Evolutionary conservation across 2,329 filamentous ascomycete genomes (phyloP).

Genomic region (Pyricularia sp.): DNA sequence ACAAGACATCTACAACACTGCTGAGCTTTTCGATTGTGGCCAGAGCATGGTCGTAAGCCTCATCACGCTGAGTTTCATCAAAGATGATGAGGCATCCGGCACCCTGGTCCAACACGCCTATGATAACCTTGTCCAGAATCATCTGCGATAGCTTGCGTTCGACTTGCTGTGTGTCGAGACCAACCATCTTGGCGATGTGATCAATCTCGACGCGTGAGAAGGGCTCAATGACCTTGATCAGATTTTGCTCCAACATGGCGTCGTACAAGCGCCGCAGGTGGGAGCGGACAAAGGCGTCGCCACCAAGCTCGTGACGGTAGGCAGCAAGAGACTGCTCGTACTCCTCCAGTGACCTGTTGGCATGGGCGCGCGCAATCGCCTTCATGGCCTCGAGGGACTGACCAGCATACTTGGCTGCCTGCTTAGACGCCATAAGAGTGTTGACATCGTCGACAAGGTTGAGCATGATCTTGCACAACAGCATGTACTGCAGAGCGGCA

Average conservation of each 20-base stretch:
- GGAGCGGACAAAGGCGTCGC: conserved; percentile 91
- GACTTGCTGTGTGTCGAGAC: conserved; percentile 88
- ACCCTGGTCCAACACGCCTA: conserved; percentile 92
- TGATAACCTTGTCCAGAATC: conserved; percentile 98
- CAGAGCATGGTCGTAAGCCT: conserved; percentile 86
- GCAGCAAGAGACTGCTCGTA: conserved; percentile 86
- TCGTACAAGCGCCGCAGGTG: conserved; percentile 94
- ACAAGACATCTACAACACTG: conserved; percentile 92
- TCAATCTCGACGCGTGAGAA: conserved; percentile 95
- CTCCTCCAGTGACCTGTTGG: conserved; percentile 89
- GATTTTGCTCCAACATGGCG: conserved; percentile 97
- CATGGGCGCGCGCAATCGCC: conserved; percentile 88
- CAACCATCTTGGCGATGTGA: conserved; percentile 96
- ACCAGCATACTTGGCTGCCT: conserved; percentile 90
- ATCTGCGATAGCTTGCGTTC: conserved; percentile 98
- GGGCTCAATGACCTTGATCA: conserved; percentile 98
- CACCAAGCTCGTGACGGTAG: conserved; percentile 87
- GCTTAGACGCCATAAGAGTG: conserved; percentile 86
- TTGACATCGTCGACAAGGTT: conserved; percentile 95
- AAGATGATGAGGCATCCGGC: conserved; percentile 96
- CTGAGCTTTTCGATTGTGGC: conserved; percentile 94
- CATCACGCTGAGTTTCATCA: conserved; percentile 86
- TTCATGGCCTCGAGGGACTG: conserved; percentile 98
- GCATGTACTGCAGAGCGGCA: conserved; percentile 97
- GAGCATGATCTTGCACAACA: conserved; percentile 99